phyloP scores from a whole-genome alignment of 2,329 filamentous ascomycete species.

The Blastomyces parvus region DNA sequence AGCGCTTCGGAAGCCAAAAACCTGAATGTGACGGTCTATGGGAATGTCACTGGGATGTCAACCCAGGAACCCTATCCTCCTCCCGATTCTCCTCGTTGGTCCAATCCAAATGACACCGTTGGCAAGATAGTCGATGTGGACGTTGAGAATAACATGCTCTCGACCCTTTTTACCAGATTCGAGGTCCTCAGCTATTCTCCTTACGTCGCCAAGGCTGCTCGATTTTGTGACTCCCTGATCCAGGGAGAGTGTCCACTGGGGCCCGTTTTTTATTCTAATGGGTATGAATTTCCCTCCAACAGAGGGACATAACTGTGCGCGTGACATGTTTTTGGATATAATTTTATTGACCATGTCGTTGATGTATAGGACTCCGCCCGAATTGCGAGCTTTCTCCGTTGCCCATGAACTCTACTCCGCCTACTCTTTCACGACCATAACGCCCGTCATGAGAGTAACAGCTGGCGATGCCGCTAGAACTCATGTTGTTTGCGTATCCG shows the following conservation, averaged over 20 bases:
- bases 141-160: slow-evolving; percentile 49
- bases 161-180: slow-evolving; percentile 63
- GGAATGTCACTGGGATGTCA: slow-evolving; percentile 74
- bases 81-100: slow-evolving; percentile 52
- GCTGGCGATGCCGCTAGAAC: slow-evolving; percentile 59
- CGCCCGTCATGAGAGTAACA: slow-evolving; percentile 61
- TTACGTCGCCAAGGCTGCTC: slow-evolving; percentile 43
- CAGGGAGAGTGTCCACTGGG: slow-evolving; percentile 62
- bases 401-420: slow-evolving; percentile 66
- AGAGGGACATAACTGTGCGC: not conserved
- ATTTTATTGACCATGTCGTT: slow-evolving; percentile 2
- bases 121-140: slow-evolving; percentile 70
- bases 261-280: slow-evolving; percentile 57
- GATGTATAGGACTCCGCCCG: slow-evolving; percentile 31
- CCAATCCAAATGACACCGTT: slow-evolving; percentile 48
- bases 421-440: slow-evolving; percentile 78
- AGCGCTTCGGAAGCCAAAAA: slow-evolving; percentile 41
- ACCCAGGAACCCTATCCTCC: slow-evolving; percentile 50
- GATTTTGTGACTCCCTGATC: slow-evolving; percentile 57
- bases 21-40: slow-evolving; percentile 72
- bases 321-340: not conserved
- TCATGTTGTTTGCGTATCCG: slow-evolving; percentile 67
- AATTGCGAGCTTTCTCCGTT: slow-evolving; percentile 63
- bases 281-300: slow-evolving; percentile 27
- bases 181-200: slow-evolving; percentile 70